Base-by-base conservation (phyloP, 257 asterid genomes). In the Capsicum rhomboideum region DNA sequence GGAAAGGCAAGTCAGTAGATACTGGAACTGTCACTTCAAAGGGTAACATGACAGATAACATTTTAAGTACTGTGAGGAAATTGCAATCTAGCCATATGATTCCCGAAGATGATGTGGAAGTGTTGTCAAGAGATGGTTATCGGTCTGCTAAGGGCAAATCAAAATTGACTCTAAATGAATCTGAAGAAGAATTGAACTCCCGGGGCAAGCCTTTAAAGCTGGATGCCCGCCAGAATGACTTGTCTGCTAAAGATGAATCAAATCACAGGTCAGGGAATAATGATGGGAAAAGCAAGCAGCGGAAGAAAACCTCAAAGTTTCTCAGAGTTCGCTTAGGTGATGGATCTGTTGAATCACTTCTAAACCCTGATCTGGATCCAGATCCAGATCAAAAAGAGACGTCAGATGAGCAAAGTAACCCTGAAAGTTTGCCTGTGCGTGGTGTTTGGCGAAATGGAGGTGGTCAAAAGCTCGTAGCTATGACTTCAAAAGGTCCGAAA, bases 391-490 rank as follows among this genome's bases (percentile, higher is more conserved):
- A 16, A 68, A 84, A 83, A 29, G 92, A 85, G 42, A 78, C 86
- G 64, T 78, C 86, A 16, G 85, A 75, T 37, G 90, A 84, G 31
- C 85, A 55, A 53, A 84, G 88, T 71, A 59, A 84, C 75, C 52
- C 29, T 26, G 97, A 84, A 83, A 88, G 91, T 66, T 64, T 91
- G 84, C 91, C 97, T n/a, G 92, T 83, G 40, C 96, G 90, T 17
- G 96, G 98, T 31, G 97, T 89, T 83, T 95, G 99, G 99, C 90
- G 89, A 85, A 92, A 89, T 61, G 93, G 96, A 44, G 98, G 99
- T n/a, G 98, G 97, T 71, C 97, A 93, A 86, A 93, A 88, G 90
- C 94, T 97, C 69, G 84, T 94, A 55, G 68, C 92, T 26, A 78
- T 40, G 72, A 85, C 87, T 85, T 83, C 91, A 55, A 87, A 84